phyloP scores from a whole-genome alignment of 768 basidiomycete species.

The Brasilioporus rufonigricans region DNA sequence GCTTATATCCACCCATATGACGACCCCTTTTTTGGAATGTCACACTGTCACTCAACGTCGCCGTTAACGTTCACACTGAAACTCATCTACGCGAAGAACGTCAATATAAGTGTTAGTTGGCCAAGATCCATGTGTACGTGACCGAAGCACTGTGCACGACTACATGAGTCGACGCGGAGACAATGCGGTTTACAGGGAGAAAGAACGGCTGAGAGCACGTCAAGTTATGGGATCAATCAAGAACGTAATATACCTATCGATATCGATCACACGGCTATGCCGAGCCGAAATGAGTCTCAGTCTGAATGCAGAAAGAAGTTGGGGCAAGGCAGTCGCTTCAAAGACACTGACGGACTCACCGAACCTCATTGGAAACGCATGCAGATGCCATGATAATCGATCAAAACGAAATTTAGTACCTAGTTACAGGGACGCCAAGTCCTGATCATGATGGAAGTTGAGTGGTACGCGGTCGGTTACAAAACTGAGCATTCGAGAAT shows the following conservation, averaged over 20 bases:
- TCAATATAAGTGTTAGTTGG: not conserved
- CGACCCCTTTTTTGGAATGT: conserved; percentile 13
- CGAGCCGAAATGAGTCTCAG: no score
- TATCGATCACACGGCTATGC: not conserved
- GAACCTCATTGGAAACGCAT: no score
- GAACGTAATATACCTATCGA: not conserved
- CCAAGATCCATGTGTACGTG: not conserved
- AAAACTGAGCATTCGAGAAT: no score
- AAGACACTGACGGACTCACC: no score
- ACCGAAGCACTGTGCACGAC: not conserved
- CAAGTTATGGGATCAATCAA: not conserved
- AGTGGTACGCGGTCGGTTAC: no score
- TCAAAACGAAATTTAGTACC: no score
- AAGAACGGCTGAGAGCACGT: conserved; percentile 21
- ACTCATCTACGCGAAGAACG: not conserved
- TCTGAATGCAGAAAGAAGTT: no score
- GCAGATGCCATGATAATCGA: no score
- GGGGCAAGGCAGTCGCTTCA: no score
- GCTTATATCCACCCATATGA: conserved; percentile 16
- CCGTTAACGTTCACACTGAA: not conserved
- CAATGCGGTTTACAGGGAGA: conserved; percentile 25
- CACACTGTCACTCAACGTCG: conserved; percentile 15
- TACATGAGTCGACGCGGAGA: conserved; percentile 22
- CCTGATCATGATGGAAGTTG: no score
- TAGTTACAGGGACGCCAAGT: no score